phyloP scores from a whole-genome alignment of 345 rosid species.

The Diplotaxis tenuifolia region DNA sequence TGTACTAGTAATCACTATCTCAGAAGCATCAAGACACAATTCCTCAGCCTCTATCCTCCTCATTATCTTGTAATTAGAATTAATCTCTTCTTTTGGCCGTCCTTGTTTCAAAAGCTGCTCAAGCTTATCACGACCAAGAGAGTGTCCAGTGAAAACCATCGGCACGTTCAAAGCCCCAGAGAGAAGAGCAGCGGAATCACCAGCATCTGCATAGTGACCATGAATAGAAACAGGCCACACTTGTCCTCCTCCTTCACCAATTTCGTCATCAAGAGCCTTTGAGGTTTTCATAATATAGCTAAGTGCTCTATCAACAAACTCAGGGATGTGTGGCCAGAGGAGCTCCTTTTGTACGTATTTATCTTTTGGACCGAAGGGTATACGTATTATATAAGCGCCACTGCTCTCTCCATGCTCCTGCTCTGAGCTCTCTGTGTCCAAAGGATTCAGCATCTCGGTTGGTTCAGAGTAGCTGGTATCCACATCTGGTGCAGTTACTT shows the following conservation, averaged over 20 bases:
- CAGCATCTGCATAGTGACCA: slow-evolving; percentile 89
- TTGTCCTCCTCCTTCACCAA: slow-evolving; percentile 51
- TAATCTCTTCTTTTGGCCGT: slow-evolving; percentile 66
- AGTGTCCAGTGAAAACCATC: slow-evolving; percentile 83
- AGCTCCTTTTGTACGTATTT: slow-evolving; percentile 68
- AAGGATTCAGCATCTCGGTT: slow-evolving; percentile 60
- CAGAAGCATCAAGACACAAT: slow-evolving; percentile 65
- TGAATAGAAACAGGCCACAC: slow-evolving; percentile 81
- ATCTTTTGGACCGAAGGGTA: slow-evolving; percentile 79
- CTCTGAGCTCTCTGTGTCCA: slow-evolving; percentile 35
- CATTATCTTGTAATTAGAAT: slow-evolving; percentile 62
- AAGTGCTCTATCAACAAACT: slow-evolving; percentile 80
- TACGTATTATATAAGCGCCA: slow-evolving; percentile 73
- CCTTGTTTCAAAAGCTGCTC: slow-evolving; percentile 79
- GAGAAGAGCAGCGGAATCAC: slow-evolving; percentile 70
- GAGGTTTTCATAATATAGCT: slow-evolving; percentile 70
- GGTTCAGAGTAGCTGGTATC: slow-evolving; percentile 75
- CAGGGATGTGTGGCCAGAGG: slow-evolving; percentile 76
- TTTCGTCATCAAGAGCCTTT: slow-evolving; percentile 65
- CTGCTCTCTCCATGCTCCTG: slow-evolving; percentile 72
- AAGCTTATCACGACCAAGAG: slow-evolving; percentile 78
- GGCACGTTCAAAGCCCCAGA: slow-evolving; percentile 85
- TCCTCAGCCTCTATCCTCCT: slow-evolving; percentile 82
- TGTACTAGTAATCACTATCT: slow-evolving; percentile 71
- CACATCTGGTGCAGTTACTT: slow-evolving; percentile 67